Conservation (phyloP, 164 flowering plant genomes). For the Vitis vinifera region ASM3070453v1 NC_081822.1:25683001-25683500, state of each 20-base stretch:
- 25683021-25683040: constrained; percentile 71
- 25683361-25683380: background rate
- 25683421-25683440: too few species aligned
- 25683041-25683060: constrained; percentile 73
- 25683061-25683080: constrained; percentile 75
- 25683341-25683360: constrained; percentile 2
- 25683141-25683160: constrained; percentile 66
- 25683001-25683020: background rate
- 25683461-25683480: too few species aligned
- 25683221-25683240: constrained; percentile 90
- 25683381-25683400: too few species aligned
- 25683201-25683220: constrained; percentile 1
- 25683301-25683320: background rate
- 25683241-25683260: constrained; percentile 93
- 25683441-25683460: too few species aligned
- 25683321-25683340: background rate
- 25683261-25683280: constrained; percentile 71
- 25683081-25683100: constrained; percentile 89
- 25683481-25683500: too few species aligned
- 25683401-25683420: too few species aligned
- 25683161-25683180: constrained; percentile 17
- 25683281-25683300: constrained; percentile 51
- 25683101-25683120: constrained; percentile 75
- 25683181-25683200: background rate
- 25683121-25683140: constrained; percentile 73